Base-by-base conservation (phyloP, 2,329 filamentous ascomycete species). In the Nothophoma quercina region DNA sequence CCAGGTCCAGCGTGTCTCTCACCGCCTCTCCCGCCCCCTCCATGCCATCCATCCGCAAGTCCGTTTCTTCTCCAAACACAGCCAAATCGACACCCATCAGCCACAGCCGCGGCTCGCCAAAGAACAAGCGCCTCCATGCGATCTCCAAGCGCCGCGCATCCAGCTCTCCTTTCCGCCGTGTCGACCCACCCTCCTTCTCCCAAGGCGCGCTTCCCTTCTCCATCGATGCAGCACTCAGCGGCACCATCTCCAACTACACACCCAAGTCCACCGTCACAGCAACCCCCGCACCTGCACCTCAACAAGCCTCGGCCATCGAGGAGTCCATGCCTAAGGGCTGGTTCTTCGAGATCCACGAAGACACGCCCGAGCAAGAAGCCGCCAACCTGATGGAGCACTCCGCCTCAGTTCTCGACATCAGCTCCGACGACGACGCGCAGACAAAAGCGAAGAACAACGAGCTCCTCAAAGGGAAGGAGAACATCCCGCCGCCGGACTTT, bases 321-420 rank as follows among this genome's bases (percentile, higher is more conserved):
- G 81, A 85, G 26, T 82, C 82, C 51, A 77, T 80, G 76, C 78
- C 81, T 18, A 82, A 81, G 52, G 71, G 74, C 53, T 97, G 92
- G 93, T 89, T 89, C 79, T 98, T 99, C 70, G 89, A 93, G 53
- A 98, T 99, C 67, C 88, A 97, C 71, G 91, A 96, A 71, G 93
- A 99, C 74, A 91, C 90, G 0, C 85, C 89, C 7, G 90, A 96
- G 71, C 90, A 97, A 70, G 88, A 96, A 70, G 90, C 95, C 75
- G 91, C 92, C 65, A 97, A 96, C 67, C 79, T 96, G 30, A 90
- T 98, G 77, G 90, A 97, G 75, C 93, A 97, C 78, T 89, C 88
- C 49, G 93, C 93, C 7, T 88, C 88, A 59, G 87, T 88, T 0
- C 83, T 98, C 3, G 93, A 98, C 70, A 91, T 98, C 67, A 91